Evolutionary conservation across 164 flowering plant species (phyloP), one percentile per base, ranked within the genome.

Genomic region (Liriodendron chinense): DNA sequence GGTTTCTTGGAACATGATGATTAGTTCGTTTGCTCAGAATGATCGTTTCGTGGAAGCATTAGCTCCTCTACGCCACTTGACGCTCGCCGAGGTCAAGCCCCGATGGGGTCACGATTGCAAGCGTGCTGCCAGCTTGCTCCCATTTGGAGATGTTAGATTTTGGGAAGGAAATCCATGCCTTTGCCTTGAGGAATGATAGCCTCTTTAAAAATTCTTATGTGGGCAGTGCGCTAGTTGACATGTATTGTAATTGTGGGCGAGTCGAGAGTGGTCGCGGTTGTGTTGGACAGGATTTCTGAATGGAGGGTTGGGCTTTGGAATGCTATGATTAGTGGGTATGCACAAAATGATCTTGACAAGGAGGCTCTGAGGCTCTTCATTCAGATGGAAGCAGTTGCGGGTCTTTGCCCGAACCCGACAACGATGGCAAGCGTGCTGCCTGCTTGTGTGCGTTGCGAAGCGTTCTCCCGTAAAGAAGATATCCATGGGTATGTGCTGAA

Each of bases 271-370:
- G 88, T 64, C 80, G 88, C 79, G 59, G 24, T n/a, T 24, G 88
- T 91, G 68, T 93, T 90, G 76, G 85, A 93, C 65, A 65, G 74
- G 63, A 70, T 85, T 24, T 57, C 68, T 12, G 83, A 83, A 9
- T 72, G 80, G 76, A 84, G 81, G 62, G 77, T 83, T 71, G 94
- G 83, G 21, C 82, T 89, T 69, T 92, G 90, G 92, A 93, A 90
- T 84, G 94, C 98, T 43, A 89, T 93, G 96, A 84, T 93, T 65
- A 79, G 96, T 73, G 93, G 97, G 66, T 92, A 85, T 82, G 81
- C 90, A 1, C 89, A 84, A 68, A 88, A 89, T 65, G 91, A 85
- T 26, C 72, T 75, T 67, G 85, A 89, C 69, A 80, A 81, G 53
- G 83, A 92, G 22, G 97, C 93, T 2, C 76, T 91, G 76, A 71